A percentile compares a stretch with the other conserved stretches of the same genome.
phyloP scores from a whole-genome alignment of 2,329 filamentous ascomycete species.

The Colletotrichum tofieldiae region DNA sequence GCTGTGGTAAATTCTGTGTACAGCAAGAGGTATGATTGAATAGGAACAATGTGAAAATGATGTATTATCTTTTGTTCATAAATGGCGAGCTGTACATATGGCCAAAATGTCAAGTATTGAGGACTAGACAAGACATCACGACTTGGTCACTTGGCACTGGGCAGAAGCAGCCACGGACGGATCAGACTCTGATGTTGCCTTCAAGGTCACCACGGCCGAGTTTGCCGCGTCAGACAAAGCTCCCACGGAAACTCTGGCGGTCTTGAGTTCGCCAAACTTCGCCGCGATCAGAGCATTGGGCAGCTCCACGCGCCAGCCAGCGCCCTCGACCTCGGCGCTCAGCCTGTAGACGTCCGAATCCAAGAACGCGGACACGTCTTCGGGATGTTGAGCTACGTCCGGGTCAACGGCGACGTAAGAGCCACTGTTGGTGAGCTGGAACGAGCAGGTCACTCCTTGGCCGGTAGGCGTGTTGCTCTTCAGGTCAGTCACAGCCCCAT shows the following conservation, averaged over 20 bases:
- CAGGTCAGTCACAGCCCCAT: slow-evolving; percentile 51
- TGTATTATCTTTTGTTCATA: not conserved
- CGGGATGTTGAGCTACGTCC: slow-evolving; percentile 47
- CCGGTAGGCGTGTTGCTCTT: slow-evolving; percentile 48
- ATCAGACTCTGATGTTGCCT: slow-evolving; percentile 63
- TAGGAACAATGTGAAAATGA: not conserved
- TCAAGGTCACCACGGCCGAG: slow-evolving; percentile 58
- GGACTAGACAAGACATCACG: not conserved
- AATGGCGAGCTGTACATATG: not conserved
- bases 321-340: slow-evolving; percentile 58
- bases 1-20: not conserved
- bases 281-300: slow-evolving; percentile 59
- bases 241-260: slow-evolving; percentile 60
- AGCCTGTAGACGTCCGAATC: slow-evolving; percentile 64
- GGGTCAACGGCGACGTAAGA: slow-evolving; percentile 46
- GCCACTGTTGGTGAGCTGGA: slow-evolving; percentile 64
- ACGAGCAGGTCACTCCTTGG: slow-evolving; percentile 60
- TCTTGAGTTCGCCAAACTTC: slow-evolving; percentile 56
- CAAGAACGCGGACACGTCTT: slow-evolving; percentile 57
- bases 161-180: slow-evolving; percentile 48
- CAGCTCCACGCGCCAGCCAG: slow-evolving; percentile 63
- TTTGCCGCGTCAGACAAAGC: slow-evolving; percentile 51
- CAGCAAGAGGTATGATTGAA: not conserved
- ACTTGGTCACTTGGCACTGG: slow-evolving; percentile 52
- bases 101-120: not conserved